Evolutionary conservation across 176 grass and related monocot species (phyloP).

Genomic region (Juncus effusus): DNA sequence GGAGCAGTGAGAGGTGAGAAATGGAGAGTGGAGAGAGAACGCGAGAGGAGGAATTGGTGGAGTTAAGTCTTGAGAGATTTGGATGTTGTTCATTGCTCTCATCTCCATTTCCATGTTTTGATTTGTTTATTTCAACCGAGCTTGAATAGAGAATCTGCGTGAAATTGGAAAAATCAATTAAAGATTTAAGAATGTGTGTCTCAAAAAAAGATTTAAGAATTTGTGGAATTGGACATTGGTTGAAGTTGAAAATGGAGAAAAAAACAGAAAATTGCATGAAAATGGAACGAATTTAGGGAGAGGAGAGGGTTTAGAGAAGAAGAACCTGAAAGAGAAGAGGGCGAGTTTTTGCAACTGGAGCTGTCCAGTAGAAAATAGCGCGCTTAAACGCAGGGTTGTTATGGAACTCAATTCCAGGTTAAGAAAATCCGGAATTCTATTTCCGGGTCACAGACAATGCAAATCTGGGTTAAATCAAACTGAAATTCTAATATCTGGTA

Average conservation of each 20-base stretch:
- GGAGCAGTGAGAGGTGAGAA: slow-evolving; percentile 55
- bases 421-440: too few relatives aligned
- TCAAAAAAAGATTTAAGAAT: too few relatives aligned
- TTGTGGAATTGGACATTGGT: background rate
- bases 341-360: too few relatives aligned
- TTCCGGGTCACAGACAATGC: too few relatives aligned
- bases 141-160: too few relatives aligned
- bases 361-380: too few relatives aligned
- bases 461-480: too few relatives aligned
- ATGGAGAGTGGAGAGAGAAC: slow-evolving; percentile 43
- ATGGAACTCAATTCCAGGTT: too few relatives aligned
- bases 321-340: background rate
- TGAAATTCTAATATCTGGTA: too few relatives aligned
- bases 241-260: background rate
- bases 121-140: slow-evolving; percentile 6
- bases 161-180: too few relatives aligned
- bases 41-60: slow-evolving; percentile 45
- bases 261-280: background rate
- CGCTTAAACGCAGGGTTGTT: too few relatives aligned
- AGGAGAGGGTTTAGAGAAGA: background rate
- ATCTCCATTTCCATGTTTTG: slow-evolving; percentile 53
- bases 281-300: background rate
- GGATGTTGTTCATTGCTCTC: slow-evolving; percentile 35
- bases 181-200: too few relatives aligned
- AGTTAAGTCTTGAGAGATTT: slow-evolving; percentile 61